A percentile compares a stretch with the other conserved stretches of the same genome.
Conservation (phyloP, 768 basidiomycete genomes). For the Termitomyces sp. region DNA sequence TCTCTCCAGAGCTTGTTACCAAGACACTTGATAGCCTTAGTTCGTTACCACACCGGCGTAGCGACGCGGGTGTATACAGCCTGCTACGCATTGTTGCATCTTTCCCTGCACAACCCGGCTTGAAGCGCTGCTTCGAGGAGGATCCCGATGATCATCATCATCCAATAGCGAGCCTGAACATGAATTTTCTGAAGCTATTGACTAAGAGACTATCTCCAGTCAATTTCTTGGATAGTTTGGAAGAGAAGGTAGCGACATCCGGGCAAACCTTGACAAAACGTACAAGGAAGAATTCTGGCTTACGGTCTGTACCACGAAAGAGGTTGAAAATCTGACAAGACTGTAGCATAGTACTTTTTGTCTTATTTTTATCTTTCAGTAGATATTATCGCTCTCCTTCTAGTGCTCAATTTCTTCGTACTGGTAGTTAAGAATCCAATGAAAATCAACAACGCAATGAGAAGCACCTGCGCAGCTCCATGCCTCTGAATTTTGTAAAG, state of each 20-base stretch:
- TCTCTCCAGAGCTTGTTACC: conserved; percentile 29
- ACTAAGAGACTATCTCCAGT: conserved; percentile 34
- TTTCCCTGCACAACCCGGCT: conserved; percentile 36
- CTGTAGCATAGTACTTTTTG: neutral
- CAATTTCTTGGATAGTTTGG: conserved; percentile 31
- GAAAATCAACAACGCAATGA: too few species aligned
- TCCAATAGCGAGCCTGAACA: conserved; percentile 40
- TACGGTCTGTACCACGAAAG: conserved; percentile 10
- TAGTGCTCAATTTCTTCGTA: neutral
- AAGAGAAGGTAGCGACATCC: conserved; percentile 14
- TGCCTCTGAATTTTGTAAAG: too few species aligned
- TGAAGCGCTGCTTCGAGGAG: conserved; percentile 36
- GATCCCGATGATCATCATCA: conserved; percentile 36
- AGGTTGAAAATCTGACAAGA: conserved; percentile 13
- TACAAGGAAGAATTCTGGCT: conserved; percentile 16
- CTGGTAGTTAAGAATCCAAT: too few species aligned
- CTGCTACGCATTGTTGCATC: conserved; percentile 39
- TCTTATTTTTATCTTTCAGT: neutral
- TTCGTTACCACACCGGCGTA: conserved; percentile 30
- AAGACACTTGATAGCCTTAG: conserved; percentile 24
- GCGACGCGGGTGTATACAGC: conserved; percentile 37
- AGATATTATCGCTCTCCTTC: neutral
- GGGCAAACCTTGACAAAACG: conserved; percentile 12
- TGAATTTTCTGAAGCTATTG: conserved; percentile 36
- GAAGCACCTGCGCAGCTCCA: too few species aligned